Conservation (phyloP, 2,329 filamentous ascomycete genomes). For the Cadophora luteo-olivacea region DNA sequence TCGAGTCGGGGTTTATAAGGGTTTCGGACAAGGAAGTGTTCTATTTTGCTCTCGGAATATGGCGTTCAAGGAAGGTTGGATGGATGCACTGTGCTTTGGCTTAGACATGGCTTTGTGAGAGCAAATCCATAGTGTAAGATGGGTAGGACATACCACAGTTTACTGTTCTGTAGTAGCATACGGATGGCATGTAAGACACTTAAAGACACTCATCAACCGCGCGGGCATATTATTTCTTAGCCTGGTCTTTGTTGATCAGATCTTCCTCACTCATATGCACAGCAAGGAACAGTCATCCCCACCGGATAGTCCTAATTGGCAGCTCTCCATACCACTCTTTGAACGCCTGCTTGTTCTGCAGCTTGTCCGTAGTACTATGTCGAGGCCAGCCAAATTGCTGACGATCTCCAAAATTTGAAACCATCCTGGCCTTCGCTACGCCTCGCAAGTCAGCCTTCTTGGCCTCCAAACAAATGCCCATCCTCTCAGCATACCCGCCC, state of each 20-base stretch:
- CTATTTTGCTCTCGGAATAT: not conserved
- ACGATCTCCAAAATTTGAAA: not conserved
- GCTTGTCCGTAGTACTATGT: not conserved
- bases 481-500: not conserved
- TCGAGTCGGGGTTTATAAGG: not conserved
- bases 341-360: not conserved
- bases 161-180: not conserved
- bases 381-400: not conserved
- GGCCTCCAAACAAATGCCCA: not conserved
- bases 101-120: not conserved
- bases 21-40: not conserved
- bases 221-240: no score
- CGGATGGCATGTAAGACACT: not conserved
- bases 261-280: not conserved
- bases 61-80: not conserved
- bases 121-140: constrained; percentile 4
- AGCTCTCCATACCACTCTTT: constrained; percentile 1
- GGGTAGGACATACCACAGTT: not conserved
- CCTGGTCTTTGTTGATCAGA: not conserved
- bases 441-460: not conserved
- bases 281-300: not conserved
- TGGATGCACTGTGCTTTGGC: constrained; percentile 4
- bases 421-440: not conserved
- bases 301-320: not conserved
- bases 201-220: no score